Evolutionary conservation across 495 filamentous ascomycete species (phyloP).

Genomic region (Rostrohypoxylon terebratum): DNA sequence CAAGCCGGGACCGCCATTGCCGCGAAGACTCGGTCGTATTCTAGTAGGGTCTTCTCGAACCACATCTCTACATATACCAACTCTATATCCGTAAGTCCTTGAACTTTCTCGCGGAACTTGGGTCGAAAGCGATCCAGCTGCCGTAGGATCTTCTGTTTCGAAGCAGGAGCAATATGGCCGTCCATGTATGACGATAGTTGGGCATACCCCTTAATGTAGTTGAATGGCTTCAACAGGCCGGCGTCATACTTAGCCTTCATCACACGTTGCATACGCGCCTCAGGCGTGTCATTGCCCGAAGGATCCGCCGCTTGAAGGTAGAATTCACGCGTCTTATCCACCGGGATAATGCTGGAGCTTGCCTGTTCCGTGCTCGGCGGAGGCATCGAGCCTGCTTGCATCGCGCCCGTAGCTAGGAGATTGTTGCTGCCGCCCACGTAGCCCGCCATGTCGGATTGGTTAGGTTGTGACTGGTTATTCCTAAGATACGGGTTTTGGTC

Average conservation of each 20-base stretch:
- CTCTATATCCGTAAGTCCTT: conserved; percentile 89
- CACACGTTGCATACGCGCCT: conserved; percentile 94
- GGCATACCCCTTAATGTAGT: conserved; percentile 96
- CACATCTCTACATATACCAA: conserved; percentile 97
- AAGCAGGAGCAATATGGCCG: conserved; percentile 78
- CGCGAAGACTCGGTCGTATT: conserved; percentile 97
- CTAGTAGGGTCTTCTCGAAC: conserved; percentile 95
- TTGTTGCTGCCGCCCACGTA: conserved; percentile 54
- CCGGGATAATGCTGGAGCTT: conserved; percentile 68
- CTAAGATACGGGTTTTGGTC: conserved; percentile 61
- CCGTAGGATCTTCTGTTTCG: conserved; percentile 87
- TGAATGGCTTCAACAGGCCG: conserved; percentile 93
- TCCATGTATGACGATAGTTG: conserved; percentile 91
- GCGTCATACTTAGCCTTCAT: conserved; percentile 96
- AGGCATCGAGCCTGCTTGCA: conserved; percentile 55
- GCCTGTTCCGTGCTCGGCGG: conserved; percentile 64
- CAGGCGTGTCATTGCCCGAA: conserved; percentile 87
- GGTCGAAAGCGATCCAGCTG: conserved; percentile 93
- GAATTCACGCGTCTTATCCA: conserved; percentile 91
- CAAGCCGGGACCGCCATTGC: conserved; percentile 99
- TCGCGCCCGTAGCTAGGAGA: conserved; percentile 55
- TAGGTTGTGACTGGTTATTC: conserved; percentile 48
- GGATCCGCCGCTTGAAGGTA: conserved; percentile 98
- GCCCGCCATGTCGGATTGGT: conserved; percentile 50
- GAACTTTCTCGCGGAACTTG: conserved; percentile 95